Evolutionary conservation across 2,329 filamentous ascomycete genomes (phyloP).

Genomic region (Rhexocercosporidium sp.): DNA sequence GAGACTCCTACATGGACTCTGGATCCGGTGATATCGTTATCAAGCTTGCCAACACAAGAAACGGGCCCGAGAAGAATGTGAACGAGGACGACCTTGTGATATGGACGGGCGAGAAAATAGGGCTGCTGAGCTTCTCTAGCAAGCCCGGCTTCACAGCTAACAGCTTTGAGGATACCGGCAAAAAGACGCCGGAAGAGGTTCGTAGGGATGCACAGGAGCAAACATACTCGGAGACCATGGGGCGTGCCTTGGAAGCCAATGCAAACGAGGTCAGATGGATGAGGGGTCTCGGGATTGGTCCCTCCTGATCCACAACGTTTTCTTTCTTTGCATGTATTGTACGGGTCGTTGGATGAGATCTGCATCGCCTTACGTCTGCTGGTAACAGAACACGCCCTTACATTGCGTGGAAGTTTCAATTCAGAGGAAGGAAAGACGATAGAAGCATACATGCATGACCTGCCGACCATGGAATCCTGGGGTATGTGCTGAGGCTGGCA

Average conservation of each 20-base stretch:
- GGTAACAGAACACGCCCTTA: not conserved
- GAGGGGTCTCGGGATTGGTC: constrained; percentile 28
- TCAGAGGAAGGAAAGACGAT: not conserved
- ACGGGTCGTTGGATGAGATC: not conserved
- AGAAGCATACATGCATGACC: not conserved
- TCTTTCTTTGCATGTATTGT: not conserved
- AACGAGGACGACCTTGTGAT: constrained; percentile 75
- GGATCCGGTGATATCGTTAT: constrained; percentile 75
- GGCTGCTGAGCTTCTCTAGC: constrained; percentile 69
- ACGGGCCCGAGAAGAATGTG: constrained; percentile 42
- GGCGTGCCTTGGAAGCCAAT: constrained; percentile 74
- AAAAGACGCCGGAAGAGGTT: constrained; percentile 49
- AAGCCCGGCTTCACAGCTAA: constrained; percentile 53
- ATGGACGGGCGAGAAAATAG: constrained; percentile 88
- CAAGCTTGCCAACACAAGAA: constrained; percentile 67
- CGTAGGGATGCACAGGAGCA: constrained; percentile 61
- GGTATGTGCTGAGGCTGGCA: not conserved
- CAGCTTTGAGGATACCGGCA: constrained; percentile 53
- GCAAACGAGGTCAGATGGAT: constrained; percentile 36
- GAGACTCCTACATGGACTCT: constrained; percentile 43
- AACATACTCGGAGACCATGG: constrained; percentile 73
- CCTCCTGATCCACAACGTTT: constrained; percentile 10
- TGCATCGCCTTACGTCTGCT: not conserved
- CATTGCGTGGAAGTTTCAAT: constrained; percentile 2
- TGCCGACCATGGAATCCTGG: not conserved